Base-by-base conservation (phyloP, 768 basidiomycete genomes). In the Suillus luteus region DNA sequence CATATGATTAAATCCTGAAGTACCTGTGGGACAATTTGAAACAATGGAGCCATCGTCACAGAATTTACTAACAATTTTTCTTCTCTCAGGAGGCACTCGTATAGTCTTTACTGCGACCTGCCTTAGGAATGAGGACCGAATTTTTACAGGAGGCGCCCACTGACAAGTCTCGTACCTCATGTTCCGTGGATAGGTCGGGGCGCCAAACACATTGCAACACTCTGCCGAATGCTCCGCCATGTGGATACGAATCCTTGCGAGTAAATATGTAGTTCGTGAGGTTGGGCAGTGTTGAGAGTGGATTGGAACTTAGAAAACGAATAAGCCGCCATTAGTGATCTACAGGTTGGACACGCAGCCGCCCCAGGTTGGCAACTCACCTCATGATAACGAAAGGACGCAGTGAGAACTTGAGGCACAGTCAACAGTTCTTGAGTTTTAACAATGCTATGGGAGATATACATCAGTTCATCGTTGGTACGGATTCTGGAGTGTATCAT, bases 1-100 rank as follows among this genome's bases (percentile, higher is more conserved):
- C 73, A 77, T 31, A 72, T 71, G 10, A 66, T 68, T 7, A 76
- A 62, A 24, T 76, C 72, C 43, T 71, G 68, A 62, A 60, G 66
- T 24, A 73, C 27, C 49, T 51, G 49, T 17, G 5, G 27, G 15
- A 31, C 27, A 15, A 51, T 51, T 31, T 8, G 27, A 51, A 31
- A 51, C 3, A 17, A 17, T 17, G 27, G 27, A 51, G 9, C 8
- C 15, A 9, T 51, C 15, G 9, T 24, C 12, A 15, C 14, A 24
- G 4, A 15, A 24, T 7, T 15, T 14, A 24, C 48, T 6, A 27
- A 49, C 48, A 12, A 15, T 49, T 49, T 49, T 27, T 49, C 48
- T 24, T 8, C 48, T 15, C 22, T 48, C n/a, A 48, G n/a, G 12
- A 14, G 22, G 48, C 24, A 24, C 22, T 15, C 2, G 22, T 49